Evolutionary conservation across 352 stramenopile genomes (phyloP).

Genomic region (Phytopythium oedochilum): DNA sequence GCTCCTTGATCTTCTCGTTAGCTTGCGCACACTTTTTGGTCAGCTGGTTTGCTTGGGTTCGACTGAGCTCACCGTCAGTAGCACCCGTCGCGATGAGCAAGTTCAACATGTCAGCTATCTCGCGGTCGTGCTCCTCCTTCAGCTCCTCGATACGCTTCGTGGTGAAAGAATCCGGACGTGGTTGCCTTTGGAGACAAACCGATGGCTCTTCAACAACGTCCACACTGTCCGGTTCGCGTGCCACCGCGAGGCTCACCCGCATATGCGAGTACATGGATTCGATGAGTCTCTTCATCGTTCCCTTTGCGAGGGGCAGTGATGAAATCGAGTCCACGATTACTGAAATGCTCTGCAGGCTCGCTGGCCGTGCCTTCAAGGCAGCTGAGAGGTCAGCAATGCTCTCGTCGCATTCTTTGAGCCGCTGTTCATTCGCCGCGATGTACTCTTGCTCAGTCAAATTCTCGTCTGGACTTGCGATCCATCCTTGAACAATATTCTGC

Average conservation of each 20-base stretch:
- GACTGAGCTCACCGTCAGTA: slow-evolving; percentile 1
- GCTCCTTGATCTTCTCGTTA: slow-evolving; percentile 10
- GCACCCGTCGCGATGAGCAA: slow-evolving; percentile 22
- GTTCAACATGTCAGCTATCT: slow-evolving; percentile 24
- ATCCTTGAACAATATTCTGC: slow-evolving; percentile 37
- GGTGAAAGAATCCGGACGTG: neutral
- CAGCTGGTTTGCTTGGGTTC: slow-evolving; percentile 11
- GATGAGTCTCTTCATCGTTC: slow-evolving; percentile 42
- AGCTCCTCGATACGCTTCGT: slow-evolving; percentile 15
- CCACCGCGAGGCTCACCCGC: slow-evolving; percentile 28
- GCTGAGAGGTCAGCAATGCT: slow-evolving; percentile 50
- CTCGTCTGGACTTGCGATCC: slow-evolving; percentile 15
- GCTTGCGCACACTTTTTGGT: slow-evolving; percentile 11
- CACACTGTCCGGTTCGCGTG: slow-evolving; percentile 17
- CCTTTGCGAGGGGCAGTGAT: slow-evolving; percentile 37
- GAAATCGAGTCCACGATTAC: slow-evolving; percentile 38
- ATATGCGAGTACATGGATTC: slow-evolving; percentile 51
- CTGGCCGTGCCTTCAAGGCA: slow-evolving; percentile 20
- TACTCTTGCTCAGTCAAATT: slow-evolving; percentile 49
- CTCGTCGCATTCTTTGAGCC: slow-evolving; percentile 51
- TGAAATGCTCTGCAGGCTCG: slow-evolving; percentile 18
- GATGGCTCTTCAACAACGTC: slow-evolving; percentile 5
- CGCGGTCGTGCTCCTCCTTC: slow-evolving; percentile 26
- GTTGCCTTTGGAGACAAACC: neutral
- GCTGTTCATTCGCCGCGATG: slow-evolving; percentile 44